Evolutionary conservation across 805 yeast species (phyloP), one percentile per base, ranked within the genome.

Genomic region (Ogataea pini): DNA sequence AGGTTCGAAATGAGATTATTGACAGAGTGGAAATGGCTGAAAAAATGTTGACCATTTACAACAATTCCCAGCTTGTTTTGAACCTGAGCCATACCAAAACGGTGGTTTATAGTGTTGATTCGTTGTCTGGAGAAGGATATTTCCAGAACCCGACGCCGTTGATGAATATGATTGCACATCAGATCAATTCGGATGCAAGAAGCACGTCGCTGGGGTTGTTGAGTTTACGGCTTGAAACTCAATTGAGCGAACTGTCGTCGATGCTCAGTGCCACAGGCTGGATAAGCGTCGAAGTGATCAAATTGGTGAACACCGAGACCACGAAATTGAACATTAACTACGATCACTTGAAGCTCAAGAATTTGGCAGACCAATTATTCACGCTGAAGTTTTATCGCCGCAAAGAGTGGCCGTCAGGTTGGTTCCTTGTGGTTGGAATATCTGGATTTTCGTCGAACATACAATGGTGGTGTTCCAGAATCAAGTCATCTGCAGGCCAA

Each of bases 191-290:
- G 4, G 64, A 62, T 27, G 57, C 65, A 25, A 31, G 60, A 37
- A 22, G 49, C 5, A 64, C 69, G 4, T 48, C 68, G 7, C 51
- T 61, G 3, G 63, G 68, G 29, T 52, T 85, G 32, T 63, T 77
- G 25, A 73, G 70, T 32, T 65, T 85, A 41, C 71, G 82, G 39
- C 63, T 80, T 25, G 76, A 78, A 29, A 72, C 76, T 3, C 72
- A 75, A 46, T 70, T 72, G 47, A 69, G 72, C 37, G 85, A 83
- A 48, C 69, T 83, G 24, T 67, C 78, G 10, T 75, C 79, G 7
- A 73, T 83, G 51, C 75, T 88, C 46, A 70, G 73, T 31, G 84
- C 88, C 0, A 77, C 83, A 0, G 87, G 84, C 24, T 87, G 94
- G 94, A 73, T 79, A 5, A 69, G 72, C n/a, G 79, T 79, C 54